Percentiles rank a stretch among this genome's conserved stretches.
Conservation (phyloP, 2,329 filamentous ascomycete genomes). For the Penicillium sp. region DNA sequence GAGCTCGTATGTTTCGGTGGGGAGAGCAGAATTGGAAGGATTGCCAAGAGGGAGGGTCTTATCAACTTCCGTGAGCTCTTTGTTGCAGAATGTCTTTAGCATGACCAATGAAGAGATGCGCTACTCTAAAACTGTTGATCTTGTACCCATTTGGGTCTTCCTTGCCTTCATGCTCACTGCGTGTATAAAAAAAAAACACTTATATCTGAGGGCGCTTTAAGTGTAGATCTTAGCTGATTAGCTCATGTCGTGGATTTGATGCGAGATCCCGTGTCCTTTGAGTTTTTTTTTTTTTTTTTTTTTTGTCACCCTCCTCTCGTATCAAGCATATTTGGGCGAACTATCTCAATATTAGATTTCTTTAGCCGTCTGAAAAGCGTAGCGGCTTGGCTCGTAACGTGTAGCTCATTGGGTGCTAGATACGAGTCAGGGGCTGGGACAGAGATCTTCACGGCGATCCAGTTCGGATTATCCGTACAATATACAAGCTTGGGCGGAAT, state of each 20-base stretch:
- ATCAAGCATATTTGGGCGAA: not conserved
- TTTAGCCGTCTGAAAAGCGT: not conserved
- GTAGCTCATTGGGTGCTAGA: not conserved
- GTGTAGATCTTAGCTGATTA: not conserved
- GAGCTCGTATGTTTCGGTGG: not conserved
- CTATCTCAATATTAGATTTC: not conserved
- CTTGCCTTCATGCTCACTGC: not conserved
- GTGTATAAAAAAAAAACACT: not conserved
- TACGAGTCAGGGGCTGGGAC: constrained; percentile 19
- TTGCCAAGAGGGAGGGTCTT: not conserved
- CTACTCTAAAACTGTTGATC: not conserved
- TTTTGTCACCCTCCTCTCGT: not conserved
- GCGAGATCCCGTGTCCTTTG: not conserved
- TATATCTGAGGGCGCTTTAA: not conserved
- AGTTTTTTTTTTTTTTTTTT: not conserved
- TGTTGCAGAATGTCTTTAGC: not conserved
- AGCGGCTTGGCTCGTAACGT: not conserved
- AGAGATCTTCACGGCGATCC: constrained; percentile 16
- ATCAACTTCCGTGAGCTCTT: not conserved
- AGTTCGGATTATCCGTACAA: constrained; percentile 1
- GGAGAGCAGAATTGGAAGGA: not conserved
- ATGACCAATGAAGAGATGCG: not conserved
- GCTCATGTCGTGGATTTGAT: not conserved
- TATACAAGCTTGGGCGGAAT: not conserved
- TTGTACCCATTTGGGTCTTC: not conserved